Evolutionary conservation across 1,139 yeast genomes (phyloP), one percentile per base, ranked within the genome.

Genomic region (Yamadazyma aaseri): DNA sequence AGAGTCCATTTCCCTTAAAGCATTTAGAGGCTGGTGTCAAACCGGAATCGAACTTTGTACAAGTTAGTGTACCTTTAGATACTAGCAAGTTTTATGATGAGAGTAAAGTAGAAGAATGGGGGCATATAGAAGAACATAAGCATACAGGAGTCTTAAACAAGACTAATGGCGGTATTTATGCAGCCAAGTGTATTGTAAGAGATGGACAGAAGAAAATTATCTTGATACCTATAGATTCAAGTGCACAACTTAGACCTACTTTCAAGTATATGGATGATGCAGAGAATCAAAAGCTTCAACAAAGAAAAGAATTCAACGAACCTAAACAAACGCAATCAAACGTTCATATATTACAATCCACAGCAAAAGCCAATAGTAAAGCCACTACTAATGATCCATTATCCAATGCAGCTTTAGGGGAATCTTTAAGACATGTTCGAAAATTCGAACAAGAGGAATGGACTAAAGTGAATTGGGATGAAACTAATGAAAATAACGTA

Each of bases 161-260:
- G 3, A 68, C 76, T 17, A 76, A 75, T 16, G 83, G 85, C 2
- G 76, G 76, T 1, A 49, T 63, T 13, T 70, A 67, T 36, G 67
- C 59, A 6, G 73, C 63, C 3, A 55, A 58, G 35, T 47, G 66
- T 3, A 46, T 56, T 2, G 42, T 45, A 3, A 15, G 4, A 5
- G 33, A 22, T 10, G 55, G 52, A 4, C 56, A 48, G 29, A 54
- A 48, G 31, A 78, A 73, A 46, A 54, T 89, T 11, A 80, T 85
- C 32, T 57, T 90, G 41, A 60, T 78, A 1, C 87, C 94, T 0
- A 67, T 89, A 2, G 74, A 77, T 32, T 71, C 80, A 16, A 76
- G 86, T 0, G 78, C 84, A 0, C 97, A 90, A 57, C 57, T 92
- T 43, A 72, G 96, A 49, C 94, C 97, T 2, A 75, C 76, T 42